Evolutionary conservation across 371 early-diverging fungal species (phyloP).

Genomic region (Mortierella sp.): DNA sequence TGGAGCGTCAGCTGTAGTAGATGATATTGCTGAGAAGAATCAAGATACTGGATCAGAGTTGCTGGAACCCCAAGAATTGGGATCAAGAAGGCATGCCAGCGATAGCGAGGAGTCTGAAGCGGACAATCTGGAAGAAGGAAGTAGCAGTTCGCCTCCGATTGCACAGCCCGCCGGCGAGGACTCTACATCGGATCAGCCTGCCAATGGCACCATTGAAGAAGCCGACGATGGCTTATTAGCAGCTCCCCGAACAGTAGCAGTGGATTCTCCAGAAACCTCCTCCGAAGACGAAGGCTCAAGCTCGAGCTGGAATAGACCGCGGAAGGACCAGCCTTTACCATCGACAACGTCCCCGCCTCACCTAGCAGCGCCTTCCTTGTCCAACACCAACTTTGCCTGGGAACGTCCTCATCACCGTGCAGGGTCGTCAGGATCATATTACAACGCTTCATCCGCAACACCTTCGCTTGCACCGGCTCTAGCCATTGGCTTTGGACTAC

Average conservation of each 20-base stretch:
- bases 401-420: slow-evolving; percentile 15
- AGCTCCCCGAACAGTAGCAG: neutral
- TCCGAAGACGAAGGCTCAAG: slow-evolving; percentile 2
- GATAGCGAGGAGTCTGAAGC: slow-evolving; percentile 46
- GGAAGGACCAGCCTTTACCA: slow-evolving; percentile 49
- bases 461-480: slow-evolving; percentile 30
- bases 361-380: slow-evolving; percentile 5
- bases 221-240: too few species aligned
- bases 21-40: slow-evolving; percentile 1
- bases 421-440: slow-evolving; percentile 4
- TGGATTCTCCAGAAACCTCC: neutral
- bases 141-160: neutral
- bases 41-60: slow-evolving; percentile 10
- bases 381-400: slow-evolving; percentile 31
- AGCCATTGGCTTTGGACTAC: slow-evolving; percentile 27
- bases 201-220: neutral
- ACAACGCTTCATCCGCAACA: slow-evolving; percentile 3
- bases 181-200: neutral
- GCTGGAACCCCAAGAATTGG: neutral
- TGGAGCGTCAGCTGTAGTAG: slow-evolving; percentile 2
- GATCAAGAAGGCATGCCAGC: slow-evolving; percentile 11
- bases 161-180: neutral
- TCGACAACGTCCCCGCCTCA: slow-evolving; percentile 23
- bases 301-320: slow-evolving; percentile 7
- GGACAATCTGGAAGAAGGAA: slow-evolving; percentile 25